phyloP scores from a whole-genome alignment of 495 filamentous ascomycete species.

The Lepidopterella palustris region DNA sequence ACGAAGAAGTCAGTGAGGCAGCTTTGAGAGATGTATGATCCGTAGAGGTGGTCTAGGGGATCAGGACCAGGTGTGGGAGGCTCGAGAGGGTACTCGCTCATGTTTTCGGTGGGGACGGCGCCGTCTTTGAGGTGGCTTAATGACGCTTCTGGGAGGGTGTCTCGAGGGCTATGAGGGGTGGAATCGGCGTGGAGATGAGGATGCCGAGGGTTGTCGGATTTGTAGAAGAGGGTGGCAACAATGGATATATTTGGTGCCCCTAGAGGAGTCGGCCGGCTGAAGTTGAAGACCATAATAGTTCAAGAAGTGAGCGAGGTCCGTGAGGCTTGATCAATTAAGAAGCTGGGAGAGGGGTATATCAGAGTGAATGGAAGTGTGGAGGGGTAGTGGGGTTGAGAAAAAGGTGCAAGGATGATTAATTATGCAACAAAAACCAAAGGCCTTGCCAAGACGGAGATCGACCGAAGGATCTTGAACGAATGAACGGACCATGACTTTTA shows the following conservation, averaged over 20 bases:
- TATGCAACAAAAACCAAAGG: background rate
- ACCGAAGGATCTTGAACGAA: too few species aligned
- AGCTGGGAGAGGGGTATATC: background rate
- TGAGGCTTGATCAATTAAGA: background rate
- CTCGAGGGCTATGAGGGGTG: conserved; percentile 11
- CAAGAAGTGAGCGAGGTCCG: too few species aligned
- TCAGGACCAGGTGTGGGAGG: conserved; percentile 58
- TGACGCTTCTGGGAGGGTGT: conserved; percentile 16
- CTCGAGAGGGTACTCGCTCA: conserved; percentile 66
- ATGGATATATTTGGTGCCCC: conserved; percentile 12
- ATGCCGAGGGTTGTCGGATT: conserved; percentile 22
- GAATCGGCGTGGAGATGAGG: conserved; percentile 19
- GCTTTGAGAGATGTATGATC: conserved; percentile 67
- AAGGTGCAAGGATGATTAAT: background rate
- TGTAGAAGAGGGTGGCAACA: conserved; percentile 31
- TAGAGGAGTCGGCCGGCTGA: background rate
- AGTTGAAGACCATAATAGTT: background rate
- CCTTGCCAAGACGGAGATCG: background rate
- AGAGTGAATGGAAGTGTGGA: background rate
- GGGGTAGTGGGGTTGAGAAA: background rate
- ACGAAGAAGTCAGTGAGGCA: conserved; percentile 79
- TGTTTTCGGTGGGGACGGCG: conserved; percentile 50
- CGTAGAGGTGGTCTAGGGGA: conserved; percentile 62
- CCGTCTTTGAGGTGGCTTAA: conserved; percentile 18
- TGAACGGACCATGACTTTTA: too few species aligned